phyloP scores from a whole-genome alignment of 2,329 filamentous ascomycete genomes.

The Lachnellula arida region DNA sequence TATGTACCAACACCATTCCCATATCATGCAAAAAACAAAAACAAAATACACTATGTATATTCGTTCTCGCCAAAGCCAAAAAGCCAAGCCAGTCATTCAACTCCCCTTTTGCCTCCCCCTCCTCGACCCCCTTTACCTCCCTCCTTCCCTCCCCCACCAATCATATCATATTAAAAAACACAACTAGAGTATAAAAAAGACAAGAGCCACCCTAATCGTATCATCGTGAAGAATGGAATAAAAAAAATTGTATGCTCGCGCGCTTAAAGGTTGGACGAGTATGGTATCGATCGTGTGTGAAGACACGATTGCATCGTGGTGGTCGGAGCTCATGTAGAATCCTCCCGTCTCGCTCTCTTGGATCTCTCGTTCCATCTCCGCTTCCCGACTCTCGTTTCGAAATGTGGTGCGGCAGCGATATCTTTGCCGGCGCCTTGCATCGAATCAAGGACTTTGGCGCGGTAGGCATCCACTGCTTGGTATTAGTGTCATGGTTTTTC shows the following conservation, averaged over 20 bases:
- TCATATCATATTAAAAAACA: background rate
- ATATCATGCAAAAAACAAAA: no score
- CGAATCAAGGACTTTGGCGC: constrained; percentile 81
- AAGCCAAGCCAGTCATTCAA: no score
- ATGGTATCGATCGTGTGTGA: background rate
- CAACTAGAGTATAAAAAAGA: background rate
- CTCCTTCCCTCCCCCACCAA: no score
- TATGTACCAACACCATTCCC: no score
- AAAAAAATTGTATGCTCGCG: background rate
- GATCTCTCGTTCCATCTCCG: constrained; percentile 63
- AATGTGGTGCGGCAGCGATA: constrained; percentile 70
- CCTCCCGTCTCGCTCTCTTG: constrained; percentile 31
- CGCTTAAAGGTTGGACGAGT: background rate
- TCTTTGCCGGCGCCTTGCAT: constrained; percentile 78
- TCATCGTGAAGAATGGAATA: background rate
- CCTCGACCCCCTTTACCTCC: no score
- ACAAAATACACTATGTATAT: no score
- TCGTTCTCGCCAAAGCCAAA: no score
- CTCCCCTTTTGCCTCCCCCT: no score
- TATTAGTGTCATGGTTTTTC: background rate
- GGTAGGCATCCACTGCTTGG: constrained; percentile 78
- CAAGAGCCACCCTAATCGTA: background rate
- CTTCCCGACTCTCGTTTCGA: constrained; percentile 85
- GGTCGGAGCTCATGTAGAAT: background rate
- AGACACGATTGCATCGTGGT: background rate